Conservation (phyloP, 75 land plant species). For the Ceratopteris richardii region DNA sequence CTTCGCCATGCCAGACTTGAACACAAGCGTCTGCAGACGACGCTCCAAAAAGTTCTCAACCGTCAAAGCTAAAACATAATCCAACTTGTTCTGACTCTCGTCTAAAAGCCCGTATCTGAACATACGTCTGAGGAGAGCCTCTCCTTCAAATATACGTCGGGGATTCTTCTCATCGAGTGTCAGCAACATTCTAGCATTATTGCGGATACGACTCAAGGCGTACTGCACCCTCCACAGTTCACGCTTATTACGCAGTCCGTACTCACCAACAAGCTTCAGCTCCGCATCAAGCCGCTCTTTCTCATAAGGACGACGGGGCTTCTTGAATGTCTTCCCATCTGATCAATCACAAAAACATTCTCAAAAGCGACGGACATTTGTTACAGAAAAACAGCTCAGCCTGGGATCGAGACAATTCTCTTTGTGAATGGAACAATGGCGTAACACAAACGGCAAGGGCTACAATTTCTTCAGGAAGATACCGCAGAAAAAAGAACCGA, state of each 20-base stretch:
- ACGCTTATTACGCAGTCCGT: constrained; percentile 62
- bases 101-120: too few relatives aligned
- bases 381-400: background rate
- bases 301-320: too few relatives aligned
- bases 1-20: too few relatives aligned
- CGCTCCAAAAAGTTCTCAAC: constrained; percentile 72
- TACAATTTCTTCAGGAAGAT: too few relatives aligned
- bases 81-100: constrained; percentile 76
- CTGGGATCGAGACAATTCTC: background rate
- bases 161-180: too few relatives aligned
- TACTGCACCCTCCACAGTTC: constrained; percentile 74
- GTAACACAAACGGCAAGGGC: too few relatives aligned
- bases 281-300: constrained; percentile 64
- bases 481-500: too few relatives aligned
- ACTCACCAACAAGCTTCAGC: constrained; percentile 74
- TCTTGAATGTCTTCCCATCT: constrained; percentile 77
- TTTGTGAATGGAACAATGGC: too few relatives aligned
- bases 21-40: constrained; percentile 59
- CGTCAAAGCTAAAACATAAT: constrained; percentile 67
- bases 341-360: too few relatives aligned
- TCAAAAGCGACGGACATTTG: background rate
- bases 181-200: constrained; percentile 55
- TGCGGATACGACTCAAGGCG: constrained; percentile 62
- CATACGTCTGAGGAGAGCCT: too few relatives aligned
- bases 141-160: too few relatives aligned